These are phyloP conservation scores for Rosa lucieae DNA, from an alignment of 306 rosid genomes.

Conservation along the genomic window DNA sequence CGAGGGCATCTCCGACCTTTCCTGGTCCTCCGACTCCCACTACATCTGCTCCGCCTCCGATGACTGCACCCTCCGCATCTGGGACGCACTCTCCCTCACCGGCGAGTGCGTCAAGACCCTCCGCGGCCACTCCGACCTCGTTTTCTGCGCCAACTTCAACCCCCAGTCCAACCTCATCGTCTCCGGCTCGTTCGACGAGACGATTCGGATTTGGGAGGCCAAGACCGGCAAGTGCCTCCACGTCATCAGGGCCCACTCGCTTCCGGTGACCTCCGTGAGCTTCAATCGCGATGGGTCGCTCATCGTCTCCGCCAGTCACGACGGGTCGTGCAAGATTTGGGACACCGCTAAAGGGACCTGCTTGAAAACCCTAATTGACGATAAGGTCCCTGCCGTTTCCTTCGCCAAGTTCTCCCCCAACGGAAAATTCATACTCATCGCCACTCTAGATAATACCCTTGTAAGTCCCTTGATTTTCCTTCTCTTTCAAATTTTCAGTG, in stretches of 20 bases:
- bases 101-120: constrained; percentile 83
- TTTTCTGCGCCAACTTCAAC: constrained; percentile 87
- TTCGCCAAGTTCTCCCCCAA: constrained; percentile 91
- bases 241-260: constrained; percentile 53
- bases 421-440: constrained; percentile 85
- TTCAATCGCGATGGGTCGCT: constrained; percentile 91
- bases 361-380: constrained; percentile 73
- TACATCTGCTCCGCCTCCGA: constrained; percentile 96
- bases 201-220: constrained; percentile 86
- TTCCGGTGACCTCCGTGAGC: constrained; percentile 82
- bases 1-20: constrained; percentile 76
- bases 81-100: constrained; percentile 67
- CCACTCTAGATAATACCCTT: constrained; percentile 87
- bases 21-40: constrained; percentile 93
- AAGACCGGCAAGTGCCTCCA: constrained; percentile 80
- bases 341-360: constrained; percentile 49
- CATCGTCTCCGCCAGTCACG: constrained; percentile 87
- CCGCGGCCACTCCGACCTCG: constrained; percentile 66
- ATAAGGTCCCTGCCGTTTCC: constrained; percentile 70
- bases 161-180: constrained; percentile 77
- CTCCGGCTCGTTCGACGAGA: constrained; percentile 87
- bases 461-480: constrained; percentile 43
- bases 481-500: not conserved
- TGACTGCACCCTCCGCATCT: constrained; percentile 84
- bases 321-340: constrained; percentile 93